Percentiles rank a stretch among this genome's conserved stretches.
Conservation (phyloP, 352 stramenopile species). For the Pythium guiyangense region DNA sequence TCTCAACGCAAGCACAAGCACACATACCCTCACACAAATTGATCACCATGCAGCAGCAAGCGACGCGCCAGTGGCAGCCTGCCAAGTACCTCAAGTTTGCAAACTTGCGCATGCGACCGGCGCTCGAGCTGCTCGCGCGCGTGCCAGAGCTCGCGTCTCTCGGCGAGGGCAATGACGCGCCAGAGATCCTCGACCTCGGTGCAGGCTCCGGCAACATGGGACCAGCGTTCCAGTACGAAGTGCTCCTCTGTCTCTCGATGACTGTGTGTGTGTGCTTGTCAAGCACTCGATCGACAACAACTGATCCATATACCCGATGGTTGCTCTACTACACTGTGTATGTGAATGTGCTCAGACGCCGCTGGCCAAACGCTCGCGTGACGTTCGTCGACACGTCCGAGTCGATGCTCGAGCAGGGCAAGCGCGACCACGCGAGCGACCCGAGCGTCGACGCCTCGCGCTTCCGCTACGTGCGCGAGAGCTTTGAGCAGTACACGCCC, state of each 20-base stretch:
- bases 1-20: no score
- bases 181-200: no score
- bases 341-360: slow-evolving; percentile 25
- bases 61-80: slow-evolving; percentile 47
- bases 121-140: slow-evolving; percentile 52
- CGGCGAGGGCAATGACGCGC: slow-evolving; percentile 3
- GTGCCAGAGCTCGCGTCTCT: slow-evolving; percentile 20
- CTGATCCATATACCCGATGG: slow-evolving; percentile 2
- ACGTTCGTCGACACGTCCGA: slow-evolving; percentile 62
- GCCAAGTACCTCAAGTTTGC: slow-evolving; percentile 66
- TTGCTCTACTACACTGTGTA: background rate
- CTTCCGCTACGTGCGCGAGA: slow-evolving; percentile 45
- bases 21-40: background rate
- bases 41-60: slow-evolving; percentile 13
- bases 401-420: slow-evolving; percentile 48
- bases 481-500: slow-evolving; percentile 51
- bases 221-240: slow-evolving; percentile 42
- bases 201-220: slow-evolving; percentile 71
- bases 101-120: slow-evolving; percentile 46
- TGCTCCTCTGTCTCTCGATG: no score
- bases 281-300: background rate
- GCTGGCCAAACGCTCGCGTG: slow-evolving; percentile 43
- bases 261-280: no score
- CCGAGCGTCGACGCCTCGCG: slow-evolving; percentile 11
- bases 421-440: slow-evolving; percentile 34